phyloP scores from a whole-genome alignment of 2,329 filamentous ascomycete genomes.

The Fusarium miscanthi region DNA sequence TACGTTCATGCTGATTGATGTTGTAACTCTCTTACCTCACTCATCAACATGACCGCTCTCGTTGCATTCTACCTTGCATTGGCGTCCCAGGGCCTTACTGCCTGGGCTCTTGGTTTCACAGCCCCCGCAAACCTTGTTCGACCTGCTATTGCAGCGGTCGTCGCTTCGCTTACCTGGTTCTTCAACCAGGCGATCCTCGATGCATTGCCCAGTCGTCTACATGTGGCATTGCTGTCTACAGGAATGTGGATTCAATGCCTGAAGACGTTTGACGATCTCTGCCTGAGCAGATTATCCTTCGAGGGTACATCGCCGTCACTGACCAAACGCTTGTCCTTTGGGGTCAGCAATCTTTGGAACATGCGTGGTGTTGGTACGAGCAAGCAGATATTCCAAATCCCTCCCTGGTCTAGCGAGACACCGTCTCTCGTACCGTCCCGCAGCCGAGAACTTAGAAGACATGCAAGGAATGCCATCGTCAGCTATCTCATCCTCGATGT shows the following conservation, averaged over 20 bases:
- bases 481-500: conserved; percentile 29
- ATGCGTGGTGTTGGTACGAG: conserved; percentile 28
- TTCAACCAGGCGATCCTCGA: conserved; percentile 21
- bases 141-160: neutral
- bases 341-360: conserved; percentile 30
- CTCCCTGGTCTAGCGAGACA: conserved; percentile 1
- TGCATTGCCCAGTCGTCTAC: conserved; percentile 16
- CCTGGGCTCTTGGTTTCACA: conserved; percentile 16
- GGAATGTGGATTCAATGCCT: conserved; percentile 37
- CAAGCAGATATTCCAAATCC: conserved; percentile 6
- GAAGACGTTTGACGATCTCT: conserved; percentile 31
- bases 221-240: conserved; percentile 32
- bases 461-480: conserved; percentile 10
- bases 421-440: conserved; percentile 12
- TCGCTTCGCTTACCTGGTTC: conserved; percentile 17
- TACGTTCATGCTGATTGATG: neutral
- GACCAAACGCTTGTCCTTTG: conserved; percentile 1
- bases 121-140: neutral
- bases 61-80: conserved; percentile 7
- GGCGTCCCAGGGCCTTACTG: conserved; percentile 15
- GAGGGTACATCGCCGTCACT: neutral
- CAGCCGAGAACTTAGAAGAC: conserved; percentile 6
- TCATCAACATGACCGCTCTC: conserved; percentile 6
- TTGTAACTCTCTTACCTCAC: neutral
- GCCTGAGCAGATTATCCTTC: conserved; percentile 14